These are phyloP conservation scores for Solanum tarijense DNA, from an alignment of 257 asterid genomes.

Conservation along the genomic window DNA sequence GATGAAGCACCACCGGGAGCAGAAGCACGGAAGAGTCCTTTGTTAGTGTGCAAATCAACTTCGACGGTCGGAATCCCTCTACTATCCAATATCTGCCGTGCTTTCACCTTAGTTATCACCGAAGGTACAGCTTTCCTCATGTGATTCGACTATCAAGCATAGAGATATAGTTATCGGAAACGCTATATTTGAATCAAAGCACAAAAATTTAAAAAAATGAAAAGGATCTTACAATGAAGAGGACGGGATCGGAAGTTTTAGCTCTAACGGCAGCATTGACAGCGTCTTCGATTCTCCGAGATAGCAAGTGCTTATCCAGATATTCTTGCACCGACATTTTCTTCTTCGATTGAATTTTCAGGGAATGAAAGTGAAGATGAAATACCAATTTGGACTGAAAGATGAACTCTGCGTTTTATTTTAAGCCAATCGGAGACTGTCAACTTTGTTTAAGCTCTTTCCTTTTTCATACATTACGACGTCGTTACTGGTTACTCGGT, in stretches of 20 bases:
- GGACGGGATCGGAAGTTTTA: constrained; percentile 87
- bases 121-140: constrained; percentile 85
- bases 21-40: constrained; percentile 88
- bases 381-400: background rate
- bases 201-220: background rate
- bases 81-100: constrained; percentile 91
- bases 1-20: constrained; percentile 74
- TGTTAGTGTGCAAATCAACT: constrained; percentile 83
- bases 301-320: constrained; percentile 79
- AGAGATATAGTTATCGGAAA: background rate
- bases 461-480: background rate
- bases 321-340: constrained; percentile 95
- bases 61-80: constrained; percentile 99
- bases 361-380: background rate
- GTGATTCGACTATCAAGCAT: constrained; percentile 54
- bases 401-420: background rate
- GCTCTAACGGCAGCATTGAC: constrained; percentile 99
- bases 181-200: background rate
- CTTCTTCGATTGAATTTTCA: background rate
- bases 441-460: background rate
- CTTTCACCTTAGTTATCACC: constrained; percentile 80
- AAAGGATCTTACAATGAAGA: constrained; percentile 46
- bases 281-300: constrained; percentile 95
- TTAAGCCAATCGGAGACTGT: background rate
- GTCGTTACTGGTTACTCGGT: background rate